Percentiles rank a stretch among this genome's conserved stretches.
Conservation (phyloP, 352 stramenopile genomes). For the Phytophthora chlamydospora region DNA sequence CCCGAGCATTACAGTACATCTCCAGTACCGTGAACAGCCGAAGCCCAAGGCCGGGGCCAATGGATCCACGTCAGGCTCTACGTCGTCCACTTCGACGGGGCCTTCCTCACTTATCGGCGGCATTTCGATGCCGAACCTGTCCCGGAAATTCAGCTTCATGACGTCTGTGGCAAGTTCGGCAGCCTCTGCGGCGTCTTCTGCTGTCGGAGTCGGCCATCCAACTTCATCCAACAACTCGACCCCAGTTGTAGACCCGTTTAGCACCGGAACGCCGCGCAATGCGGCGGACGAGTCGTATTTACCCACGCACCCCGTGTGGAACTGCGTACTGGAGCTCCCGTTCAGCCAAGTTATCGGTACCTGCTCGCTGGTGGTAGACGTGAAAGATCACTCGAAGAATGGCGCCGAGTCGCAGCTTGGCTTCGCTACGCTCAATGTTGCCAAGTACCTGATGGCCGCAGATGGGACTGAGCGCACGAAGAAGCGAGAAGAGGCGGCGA, state of each 20-base stretch:
- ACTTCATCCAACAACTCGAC: conserved; percentile 31
- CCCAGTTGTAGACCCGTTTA: conserved; percentile 44
- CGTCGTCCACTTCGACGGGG: conserved; percentile 27
- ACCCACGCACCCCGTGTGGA: conserved; percentile 83
- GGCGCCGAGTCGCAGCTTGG: conserved; percentile 56
- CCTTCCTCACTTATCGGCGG: conserved; percentile 43
- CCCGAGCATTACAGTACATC: conserved; percentile 56
- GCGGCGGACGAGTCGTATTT: conserved; percentile 58
- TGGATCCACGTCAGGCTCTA: conserved; percentile 26
- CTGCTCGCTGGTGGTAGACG: conserved; percentile 75
- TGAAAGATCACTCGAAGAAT: conserved; percentile 64
- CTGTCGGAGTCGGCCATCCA: conserved; percentile 26
- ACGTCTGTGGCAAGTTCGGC: conserved; percentile 50
- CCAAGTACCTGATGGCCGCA: conserved; percentile 85
- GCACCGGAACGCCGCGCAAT: conserved; percentile 67
- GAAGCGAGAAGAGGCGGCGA: conserved; percentile 68
- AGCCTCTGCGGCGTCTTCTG: conserved; percentile 40
- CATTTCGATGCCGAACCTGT: conserved; percentile 77
- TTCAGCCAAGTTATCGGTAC: conserved; percentile 81
- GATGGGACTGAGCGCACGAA: conserved; percentile 42
- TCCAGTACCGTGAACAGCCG: conserved; percentile 70
- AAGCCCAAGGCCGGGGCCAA: conserved; percentile 43
- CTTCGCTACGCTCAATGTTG: conserved; percentile 76
- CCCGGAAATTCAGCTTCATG: conserved; percentile 78
- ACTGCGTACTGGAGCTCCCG: conserved; percentile 75